phyloP scores from a whole-genome alignment of 1,284 basidiomycete genomes.

The Moesziomyces parantarcticus region DNA sequence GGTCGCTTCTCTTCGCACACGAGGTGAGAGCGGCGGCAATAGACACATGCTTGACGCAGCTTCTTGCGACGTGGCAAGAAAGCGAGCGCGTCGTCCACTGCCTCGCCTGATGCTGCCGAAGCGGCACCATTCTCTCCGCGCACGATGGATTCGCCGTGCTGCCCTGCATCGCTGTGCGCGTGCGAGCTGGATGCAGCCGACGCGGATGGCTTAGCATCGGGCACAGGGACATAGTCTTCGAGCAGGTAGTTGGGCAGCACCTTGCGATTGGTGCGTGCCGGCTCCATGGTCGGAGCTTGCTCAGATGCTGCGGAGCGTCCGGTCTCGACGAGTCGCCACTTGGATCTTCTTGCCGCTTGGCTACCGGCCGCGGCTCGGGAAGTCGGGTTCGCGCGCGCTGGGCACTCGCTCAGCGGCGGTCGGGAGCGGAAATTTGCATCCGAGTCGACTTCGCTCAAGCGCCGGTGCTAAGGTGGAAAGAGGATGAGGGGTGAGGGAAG shows the following conservation, averaged over 20 bases:
- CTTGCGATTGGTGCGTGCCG: slow-evolving; percentile 31
- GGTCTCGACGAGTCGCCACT: no score
- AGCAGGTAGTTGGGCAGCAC: slow-evolving; percentile 48
- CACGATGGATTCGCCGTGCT: background rate
- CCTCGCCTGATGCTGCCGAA: slow-evolving; percentile 6
- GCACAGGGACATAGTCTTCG: slow-evolving; percentile 27
- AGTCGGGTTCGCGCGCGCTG: no score
- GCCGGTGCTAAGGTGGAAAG: no score
- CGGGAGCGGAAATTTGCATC: no score
- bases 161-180: background rate
- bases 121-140: background rate
- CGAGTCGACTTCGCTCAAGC: no score
- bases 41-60: slow-evolving; percentile 42
- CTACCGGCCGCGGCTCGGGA: no score
- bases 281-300: slow-evolving; percentile 12
- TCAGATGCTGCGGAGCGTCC: background rate
- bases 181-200: slow-evolving; percentile 1
- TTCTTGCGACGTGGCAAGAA: slow-evolving; percentile 38
- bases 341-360: no score
- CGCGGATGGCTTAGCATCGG: slow-evolving; percentile 9
- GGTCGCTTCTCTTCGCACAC: slow-evolving; percentile 49
- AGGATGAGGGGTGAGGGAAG: no score
- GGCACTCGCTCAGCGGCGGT: no score
- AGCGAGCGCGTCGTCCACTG: slow-evolving; percentile 1
- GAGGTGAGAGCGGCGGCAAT: slow-evolving; percentile 42